Evolutionary conservation across 352 stramenopile genomes (phyloP), one percentile per base, ranked within the genome.

Genomic region (Phytophthora podocarpi): DNA sequence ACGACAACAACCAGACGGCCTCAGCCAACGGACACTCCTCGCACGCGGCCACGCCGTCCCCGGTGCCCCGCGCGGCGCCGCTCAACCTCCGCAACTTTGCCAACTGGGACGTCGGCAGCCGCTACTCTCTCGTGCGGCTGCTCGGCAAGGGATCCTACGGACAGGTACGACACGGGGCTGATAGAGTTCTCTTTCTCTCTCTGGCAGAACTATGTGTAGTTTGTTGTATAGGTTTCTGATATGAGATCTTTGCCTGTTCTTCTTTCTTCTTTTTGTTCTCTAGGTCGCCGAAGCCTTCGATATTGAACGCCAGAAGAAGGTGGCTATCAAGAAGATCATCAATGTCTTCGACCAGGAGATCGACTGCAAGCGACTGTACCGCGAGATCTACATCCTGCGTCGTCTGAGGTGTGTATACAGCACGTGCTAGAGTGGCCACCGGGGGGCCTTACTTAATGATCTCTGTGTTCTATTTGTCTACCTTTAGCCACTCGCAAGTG

Each of bases 301-400:
- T 59, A 91, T 60, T 0, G 72, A 91, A 49, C 73, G 70, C 5
- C 74, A 92, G 46, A 90, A 91, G 62, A 93, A 92, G 30, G 87
- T 96, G 35, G 87, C 87, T 1, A 96, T 96, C 64, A 96, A 96
- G 68, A 92, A 92, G 74, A 92, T 96, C 58, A 87, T 91, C 40
- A 94, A 93, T 50, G 87, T 96, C 21, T 96, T 96, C 49, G 83
- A 93, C 60, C 85, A 93, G 36, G 84, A 91, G 50, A 91, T 94
- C 43, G 87, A 96, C 68, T 93, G 83, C 81, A 93, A 94, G 66
- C 81, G 87, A 5, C 63, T 96, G 8, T 94, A 91, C 48, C 85
- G 87, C 20, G 87, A 96, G 69, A 94, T 96, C 26, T 93, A 94
- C 67, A 96, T 96, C 37, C 54, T 96, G 45, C 87, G 84, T n/a